These are phyloP conservation scores for Letharia lupina DNA, from an alignment of 495 filamentous ascomycete genomes.

Conservation along the genomic window DNA sequence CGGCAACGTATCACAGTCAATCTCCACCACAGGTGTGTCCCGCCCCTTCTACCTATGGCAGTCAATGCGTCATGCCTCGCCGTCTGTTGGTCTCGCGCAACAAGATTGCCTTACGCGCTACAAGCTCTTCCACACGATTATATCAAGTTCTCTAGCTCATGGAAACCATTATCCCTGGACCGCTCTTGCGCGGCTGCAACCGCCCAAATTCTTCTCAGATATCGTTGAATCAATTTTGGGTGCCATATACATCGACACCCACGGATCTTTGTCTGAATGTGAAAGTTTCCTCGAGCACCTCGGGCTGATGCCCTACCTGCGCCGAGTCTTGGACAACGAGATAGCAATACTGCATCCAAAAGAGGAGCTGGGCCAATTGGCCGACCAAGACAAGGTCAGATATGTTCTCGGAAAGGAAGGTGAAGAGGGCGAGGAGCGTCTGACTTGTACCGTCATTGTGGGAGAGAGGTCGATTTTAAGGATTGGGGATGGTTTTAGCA, in stretches of 20 bases:
- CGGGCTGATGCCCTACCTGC: conserved; percentile 57
- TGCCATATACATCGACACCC: conserved; percentile 76
- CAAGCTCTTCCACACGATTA: conserved; percentile 36
- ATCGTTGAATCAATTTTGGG: conserved; percentile 74
- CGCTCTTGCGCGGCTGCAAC: conserved; percentile 51
- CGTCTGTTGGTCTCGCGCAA: conserved; percentile 37
- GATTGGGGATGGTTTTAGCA: conserved; percentile 39
- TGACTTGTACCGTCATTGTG: conserved; percentile 44
- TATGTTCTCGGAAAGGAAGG: conserved; percentile 23
- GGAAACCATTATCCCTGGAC: conserved; percentile 65
- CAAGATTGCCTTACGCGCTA: conserved; percentile 42
- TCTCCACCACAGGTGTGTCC: conserved; percentile 12
- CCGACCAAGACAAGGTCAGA: conserved; percentile 41
- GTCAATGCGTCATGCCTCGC: conserved; percentile 54
- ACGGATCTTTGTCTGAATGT: conserved; percentile 50
- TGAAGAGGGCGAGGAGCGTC: conserved; percentile 28
- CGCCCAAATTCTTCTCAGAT: conserved; percentile 81
- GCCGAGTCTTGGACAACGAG: conserved; percentile 47
- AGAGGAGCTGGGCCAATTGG: conserved; percentile 54
- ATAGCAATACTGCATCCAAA: conserved; percentile 68
- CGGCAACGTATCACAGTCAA: conserved; percentile 20
- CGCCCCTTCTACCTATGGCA: conserved; percentile 47
- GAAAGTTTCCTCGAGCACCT: conserved; percentile 49
- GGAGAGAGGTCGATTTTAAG: conserved; percentile 40
- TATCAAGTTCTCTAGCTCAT: conserved; percentile 42